Base-by-base conservation (phyloP, 495 filamentous ascomycete species). In the Daldinia concentrica region DNA sequence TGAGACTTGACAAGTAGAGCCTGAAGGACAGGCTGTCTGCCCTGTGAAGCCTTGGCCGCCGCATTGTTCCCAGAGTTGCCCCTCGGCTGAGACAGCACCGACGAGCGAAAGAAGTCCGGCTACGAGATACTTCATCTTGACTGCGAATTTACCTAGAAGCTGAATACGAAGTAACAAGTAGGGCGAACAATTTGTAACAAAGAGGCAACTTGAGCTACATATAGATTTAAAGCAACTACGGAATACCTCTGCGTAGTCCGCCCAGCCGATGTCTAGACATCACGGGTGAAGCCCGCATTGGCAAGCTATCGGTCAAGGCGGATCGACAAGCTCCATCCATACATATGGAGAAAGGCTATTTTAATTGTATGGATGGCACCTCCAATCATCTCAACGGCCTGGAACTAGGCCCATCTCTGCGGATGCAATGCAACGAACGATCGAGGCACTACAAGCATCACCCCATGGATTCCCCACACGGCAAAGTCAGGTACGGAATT, bases 1-100 rank as follows among this genome's bases (percentile, higher is more conserved):
- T 36, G 71, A 58, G 19, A 65, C 73, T 64, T 76, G 69, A 78
- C 86, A 88, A 24, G 78, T 77, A 6, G 83, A 79, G 26, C 81
- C 78, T 4, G 80, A 55, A 6, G 67, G 74, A 62, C 86, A 88
- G 32, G 76, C 81, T 1, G 81, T 84, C 1, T 82, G 55, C 15
- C 85, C 86, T 7, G 71, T 74, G 80, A 83, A 87, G 27, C 77
- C 74, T 37, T 34, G 70, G 12, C 86, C 86, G 34, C 86, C 85
- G 48, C 86, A 88, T 58, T 88, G 86, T 1, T 79, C 85, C 62
- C 74, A 83, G 51, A 67, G 57, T 51, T 69, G 55, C 19, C 64
- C 59, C 14, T 70, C 55, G 8, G 71, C 66, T 0, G 69, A 71
- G 59, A 34, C 71, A 3, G 64, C 55, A 29, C 69, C 62, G 24